Conservation (phyloP, 1,284 basidiomycete species). For the Coniophora puteana region DNA sequence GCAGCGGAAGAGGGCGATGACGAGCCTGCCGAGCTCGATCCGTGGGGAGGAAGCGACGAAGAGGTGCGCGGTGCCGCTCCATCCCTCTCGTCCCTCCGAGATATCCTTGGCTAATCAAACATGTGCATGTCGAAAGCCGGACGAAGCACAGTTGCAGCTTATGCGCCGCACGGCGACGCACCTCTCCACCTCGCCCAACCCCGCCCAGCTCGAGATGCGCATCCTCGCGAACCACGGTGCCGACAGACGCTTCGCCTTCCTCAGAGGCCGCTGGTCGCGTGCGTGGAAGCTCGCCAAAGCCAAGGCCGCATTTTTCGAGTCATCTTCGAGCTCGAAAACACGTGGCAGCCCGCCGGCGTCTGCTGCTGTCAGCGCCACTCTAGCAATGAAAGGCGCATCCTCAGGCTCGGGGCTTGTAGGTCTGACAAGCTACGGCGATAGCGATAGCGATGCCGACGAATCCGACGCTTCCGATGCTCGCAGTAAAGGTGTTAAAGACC, state of each 20-base stretch:
- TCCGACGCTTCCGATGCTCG: conserved; percentile 14
- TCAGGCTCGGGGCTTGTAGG: conserved; percentile 37
- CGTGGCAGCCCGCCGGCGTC: too few relatives aligned
- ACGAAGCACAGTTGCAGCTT: conserved; percentile 56
- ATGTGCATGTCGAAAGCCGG: conserved; percentile 50
- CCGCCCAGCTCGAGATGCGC: conserved; percentile 79
- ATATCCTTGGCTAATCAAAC: neutral
- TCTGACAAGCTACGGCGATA: conserved; percentile 59
- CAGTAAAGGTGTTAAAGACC: neutral
- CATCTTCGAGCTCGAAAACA: conserved; percentile 29
- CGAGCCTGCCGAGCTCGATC: conserved; percentile 37
- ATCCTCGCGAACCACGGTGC: conserved; percentile 80
- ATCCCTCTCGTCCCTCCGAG: neutral
- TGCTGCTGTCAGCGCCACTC: conserved; percentile 21
- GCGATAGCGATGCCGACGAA: conserved; percentile 34
- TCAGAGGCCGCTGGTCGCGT: conserved; percentile 68
- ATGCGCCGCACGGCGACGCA: conserved; percentile 76
- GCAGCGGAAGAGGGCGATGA: conserved; percentile 37
- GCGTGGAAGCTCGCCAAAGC: conserved; percentile 56
- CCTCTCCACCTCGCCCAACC: conserved; percentile 65
- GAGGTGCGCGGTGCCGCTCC: conserved; percentile 45
- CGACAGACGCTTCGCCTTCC: conserved; percentile 72
- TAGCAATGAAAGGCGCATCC: conserved; percentile 11
- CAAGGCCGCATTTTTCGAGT: conserved; percentile 35
- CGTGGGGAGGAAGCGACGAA: conserved; percentile 72